phyloP scores from a whole-genome alignment of 2,329 filamentous ascomycete genomes.

The Pyricularia pennisetigena region DNA sequence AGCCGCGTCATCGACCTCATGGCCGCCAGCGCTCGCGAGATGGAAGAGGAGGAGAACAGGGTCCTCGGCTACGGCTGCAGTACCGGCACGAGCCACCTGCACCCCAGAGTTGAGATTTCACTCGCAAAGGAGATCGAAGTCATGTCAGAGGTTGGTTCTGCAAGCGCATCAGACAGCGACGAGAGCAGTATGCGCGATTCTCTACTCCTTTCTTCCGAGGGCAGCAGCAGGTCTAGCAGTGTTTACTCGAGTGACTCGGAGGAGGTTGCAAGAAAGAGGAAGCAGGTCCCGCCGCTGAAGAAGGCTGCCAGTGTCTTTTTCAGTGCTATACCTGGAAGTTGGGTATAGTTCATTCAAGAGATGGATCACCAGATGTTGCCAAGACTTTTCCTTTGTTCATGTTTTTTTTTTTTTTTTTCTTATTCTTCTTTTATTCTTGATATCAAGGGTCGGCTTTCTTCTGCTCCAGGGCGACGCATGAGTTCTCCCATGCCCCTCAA shows the following conservation, averaged over 20 bases:
- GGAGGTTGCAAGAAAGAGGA: neutral
- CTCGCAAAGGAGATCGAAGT: neutral
- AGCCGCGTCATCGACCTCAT: slow-evolving; percentile 2
- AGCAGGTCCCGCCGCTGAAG: neutral
- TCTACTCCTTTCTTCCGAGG: neutral
- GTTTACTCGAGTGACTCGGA: slow-evolving; percentile 5
- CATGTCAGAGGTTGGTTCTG: slow-evolving; percentile 1
- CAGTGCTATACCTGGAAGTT: neutral
- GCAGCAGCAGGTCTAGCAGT: neutral
- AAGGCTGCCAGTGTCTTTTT: neutral
- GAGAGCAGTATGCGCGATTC: slow-evolving; percentile 1
- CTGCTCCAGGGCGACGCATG: neutral
- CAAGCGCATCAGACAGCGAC: slow-evolving; percentile 3
- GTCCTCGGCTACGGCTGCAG: neutral
- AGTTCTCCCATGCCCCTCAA: neutral
- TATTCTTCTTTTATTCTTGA: neutral
- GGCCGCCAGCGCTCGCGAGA: slow-evolving; percentile 2
- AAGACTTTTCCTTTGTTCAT: neutral
- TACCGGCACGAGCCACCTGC: neutral
- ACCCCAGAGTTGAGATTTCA: neutral
- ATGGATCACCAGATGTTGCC: neutral
- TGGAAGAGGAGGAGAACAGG: slow-evolving; percentile 3
- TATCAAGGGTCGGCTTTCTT: neutral
- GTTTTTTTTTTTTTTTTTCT: neutral
- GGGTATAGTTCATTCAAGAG: neutral